These are phyloP conservation scores for Ascochyta viciae-villosae DNA, from an alignment of 2,329 filamentous ascomycete genomes.

Conservation along the genomic window DNA sequence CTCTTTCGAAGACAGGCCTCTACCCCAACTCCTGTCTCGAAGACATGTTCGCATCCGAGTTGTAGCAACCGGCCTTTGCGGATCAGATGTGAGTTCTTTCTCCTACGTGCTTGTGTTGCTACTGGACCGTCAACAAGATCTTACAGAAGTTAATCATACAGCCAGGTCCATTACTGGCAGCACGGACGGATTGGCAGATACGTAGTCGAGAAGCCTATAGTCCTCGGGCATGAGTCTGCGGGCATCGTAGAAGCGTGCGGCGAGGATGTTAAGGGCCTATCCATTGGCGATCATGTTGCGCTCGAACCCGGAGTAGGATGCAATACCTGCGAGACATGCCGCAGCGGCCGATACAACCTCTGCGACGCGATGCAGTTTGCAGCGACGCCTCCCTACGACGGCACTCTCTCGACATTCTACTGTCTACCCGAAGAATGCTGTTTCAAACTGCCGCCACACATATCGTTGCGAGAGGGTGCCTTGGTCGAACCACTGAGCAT, in stretches of 20 bases:
- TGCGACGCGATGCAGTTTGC: constrained; percentile 34
- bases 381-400: constrained; percentile 35
- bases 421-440: constrained; percentile 33
- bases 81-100: constrained; percentile 59
- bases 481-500: constrained; percentile 37
- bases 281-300: constrained; percentile 37
- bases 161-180: constrained; percentile 31
- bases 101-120: not conserved
- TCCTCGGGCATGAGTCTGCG: constrained; percentile 40
- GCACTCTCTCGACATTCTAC: constrained; percentile 37
- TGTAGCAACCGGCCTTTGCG: constrained; percentile 84
- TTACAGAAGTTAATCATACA: not conserved
- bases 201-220: constrained; percentile 30
- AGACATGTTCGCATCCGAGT: constrained; percentile 79
- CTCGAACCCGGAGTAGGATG: constrained; percentile 37
- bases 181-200: constrained; percentile 34
- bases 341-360: constrained; percentile 31
- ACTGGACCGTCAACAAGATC: not conserved
- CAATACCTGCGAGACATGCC: constrained; percentile 27
- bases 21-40: constrained; percentile 67
- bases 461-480: constrained; percentile 34
- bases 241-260: constrained; percentile 33
- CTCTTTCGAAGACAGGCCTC: constrained; percentile 70
- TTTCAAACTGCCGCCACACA: constrained; percentile 34
- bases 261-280: constrained; percentile 29